phyloP scores from a whole-genome alignment of 208 protist species.

The Entamoeba dispar region DNA sequence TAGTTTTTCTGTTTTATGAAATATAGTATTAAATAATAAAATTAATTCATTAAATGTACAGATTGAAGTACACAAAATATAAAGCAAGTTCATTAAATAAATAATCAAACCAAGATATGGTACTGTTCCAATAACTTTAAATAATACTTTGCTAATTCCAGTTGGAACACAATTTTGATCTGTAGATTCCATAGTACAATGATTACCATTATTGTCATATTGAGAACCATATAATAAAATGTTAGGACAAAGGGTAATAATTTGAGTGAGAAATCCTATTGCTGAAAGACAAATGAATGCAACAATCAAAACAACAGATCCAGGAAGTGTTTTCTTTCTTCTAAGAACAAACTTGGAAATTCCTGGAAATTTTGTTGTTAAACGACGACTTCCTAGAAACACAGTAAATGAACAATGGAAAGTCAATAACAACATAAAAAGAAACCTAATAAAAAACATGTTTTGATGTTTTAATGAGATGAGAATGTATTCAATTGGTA shows the following conservation, averaged over 20 bases:
- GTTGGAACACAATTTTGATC: background rate
- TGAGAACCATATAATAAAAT: background rate
- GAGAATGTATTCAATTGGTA: background rate
- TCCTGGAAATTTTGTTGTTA: background rate
- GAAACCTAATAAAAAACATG: background rate
- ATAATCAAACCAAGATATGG: background rate
- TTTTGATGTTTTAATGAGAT: background rate
- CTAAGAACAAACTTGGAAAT: background rate
- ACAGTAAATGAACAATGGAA: background rate
- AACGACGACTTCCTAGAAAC: background rate
- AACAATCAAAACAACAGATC: background rate
- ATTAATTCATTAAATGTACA: background rate
- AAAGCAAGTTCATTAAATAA: background rate
- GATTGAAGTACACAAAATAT: background rate
- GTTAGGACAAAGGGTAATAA: background rate
- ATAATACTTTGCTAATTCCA: background rate
- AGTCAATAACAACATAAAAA: background rate
- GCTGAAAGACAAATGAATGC: background rate
- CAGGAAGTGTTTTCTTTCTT: background rate
- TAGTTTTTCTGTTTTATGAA: background rate
- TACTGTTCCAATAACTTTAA: background rate
- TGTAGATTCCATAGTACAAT: background rate
- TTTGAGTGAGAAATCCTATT: background rate
- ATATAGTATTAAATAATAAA: background rate
- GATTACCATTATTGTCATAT: background rate